phyloP scores from a whole-genome alignment of 2,329 filamentous ascomycete genomes.

The Aspergillus persii region DNA sequence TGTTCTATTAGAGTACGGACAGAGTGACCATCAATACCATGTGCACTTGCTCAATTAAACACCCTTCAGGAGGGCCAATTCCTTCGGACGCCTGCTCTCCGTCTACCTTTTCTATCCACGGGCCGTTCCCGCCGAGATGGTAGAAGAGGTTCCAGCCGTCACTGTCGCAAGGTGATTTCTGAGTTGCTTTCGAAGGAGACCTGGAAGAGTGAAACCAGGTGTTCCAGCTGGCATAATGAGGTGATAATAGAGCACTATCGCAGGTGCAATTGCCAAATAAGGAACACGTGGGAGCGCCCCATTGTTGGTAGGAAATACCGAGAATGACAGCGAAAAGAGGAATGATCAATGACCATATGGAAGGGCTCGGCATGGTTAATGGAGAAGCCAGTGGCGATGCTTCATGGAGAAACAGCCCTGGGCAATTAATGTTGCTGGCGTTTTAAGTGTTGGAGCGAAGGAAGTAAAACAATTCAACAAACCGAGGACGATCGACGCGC shows the following conservation, averaged over 20 bases:
- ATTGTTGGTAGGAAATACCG: constrained; percentile 8
- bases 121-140: constrained; percentile 55
- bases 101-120: constrained; percentile 52
- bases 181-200: not conserved
- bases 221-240: constrained; percentile 19
- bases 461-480: too few relatives aligned
- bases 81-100: constrained; percentile 34
- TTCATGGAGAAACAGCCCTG: not conserved
- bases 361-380: constrained; percentile 6
- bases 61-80: constrained; percentile 47
- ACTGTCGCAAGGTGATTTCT: constrained; percentile 1
- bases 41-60: constrained; percentile 57
- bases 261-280: not conserved
- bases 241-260: not conserved
- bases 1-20: not conserved
- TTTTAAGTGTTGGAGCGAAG: not conserved
- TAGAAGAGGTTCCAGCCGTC: constrained; percentile 51
- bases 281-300: not conserved
- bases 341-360: constrained; percentile 1
- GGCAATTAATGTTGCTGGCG: not conserved
- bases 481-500: too few relatives aligned
- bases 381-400: not conserved
- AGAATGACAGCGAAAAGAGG: constrained; percentile 12
- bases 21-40: constrained; percentile 44
- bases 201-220: constrained; percentile 19